Percentiles rank a stretch among this genome's conserved stretches.
These are phyloP conservation scores for Hortiboletus campestris DNA, from an alignment of 768 basidiomycete species.

Conservation along the genomic window DNA sequence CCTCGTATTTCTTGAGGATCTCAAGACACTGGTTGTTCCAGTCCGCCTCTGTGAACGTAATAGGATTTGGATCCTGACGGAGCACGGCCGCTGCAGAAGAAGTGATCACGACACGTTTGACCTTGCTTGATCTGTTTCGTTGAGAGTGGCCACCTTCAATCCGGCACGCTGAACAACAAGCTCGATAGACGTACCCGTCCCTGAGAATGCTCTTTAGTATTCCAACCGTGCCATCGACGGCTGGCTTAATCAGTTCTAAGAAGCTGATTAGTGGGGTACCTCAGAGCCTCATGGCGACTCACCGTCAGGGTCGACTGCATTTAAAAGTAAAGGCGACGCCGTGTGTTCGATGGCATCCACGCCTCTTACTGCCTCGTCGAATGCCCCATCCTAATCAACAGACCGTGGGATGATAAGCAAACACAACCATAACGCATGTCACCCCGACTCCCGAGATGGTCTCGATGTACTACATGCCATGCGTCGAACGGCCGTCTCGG, in stretches of 20 bases:
- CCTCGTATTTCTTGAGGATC: conserved; percentile 43
- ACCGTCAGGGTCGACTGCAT: conserved; percentile 46
- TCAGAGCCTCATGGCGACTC: not conserved
- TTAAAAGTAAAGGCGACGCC: conserved; percentile 58
- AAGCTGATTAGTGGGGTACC: not conserved
- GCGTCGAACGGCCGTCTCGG: not conserved
- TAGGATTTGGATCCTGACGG: conserved; percentile 20
- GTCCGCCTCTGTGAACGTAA: conserved; percentile 46
- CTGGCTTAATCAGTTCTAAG: conserved; percentile 66
- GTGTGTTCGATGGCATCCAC: conserved; percentile 72
- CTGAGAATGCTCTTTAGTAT: conserved; percentile 60
- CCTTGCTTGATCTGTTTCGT: conserved; percentile 32
- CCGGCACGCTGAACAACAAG: not conserved
- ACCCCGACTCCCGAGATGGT: not conserved
- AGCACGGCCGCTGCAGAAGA: conserved; percentile 57
- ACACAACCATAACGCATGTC: not conserved
- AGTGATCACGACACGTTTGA: conserved; percentile 71
- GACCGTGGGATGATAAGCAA: not conserved
- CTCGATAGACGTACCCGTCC: conserved; percentile 38
- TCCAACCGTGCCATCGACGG: conserved; percentile 66
- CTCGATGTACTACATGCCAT: too few species aligned
- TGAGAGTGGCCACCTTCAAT: not conserved
- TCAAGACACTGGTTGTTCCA: conserved; percentile 54
- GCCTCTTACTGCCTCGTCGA: conserved; percentile 75
- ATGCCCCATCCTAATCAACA: conserved; percentile 53